phyloP scores from a whole-genome alignment of 352 stramenopile species.

The Phytophthora agathidicida region DNA sequence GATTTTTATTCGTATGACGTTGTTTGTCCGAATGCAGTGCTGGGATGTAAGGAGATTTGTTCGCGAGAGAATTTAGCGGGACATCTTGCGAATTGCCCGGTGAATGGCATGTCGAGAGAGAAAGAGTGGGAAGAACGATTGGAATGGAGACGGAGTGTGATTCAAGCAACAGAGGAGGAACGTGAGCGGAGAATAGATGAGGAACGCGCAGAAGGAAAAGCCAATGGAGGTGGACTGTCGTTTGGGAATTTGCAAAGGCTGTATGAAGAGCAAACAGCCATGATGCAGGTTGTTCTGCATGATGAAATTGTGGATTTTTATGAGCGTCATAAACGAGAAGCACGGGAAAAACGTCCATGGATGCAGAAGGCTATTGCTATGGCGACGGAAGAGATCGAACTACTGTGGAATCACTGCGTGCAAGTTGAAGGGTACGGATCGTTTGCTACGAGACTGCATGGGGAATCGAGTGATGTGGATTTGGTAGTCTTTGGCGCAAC shows the following conservation, averaged over 20 bases:
- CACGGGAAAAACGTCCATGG: conserved; percentile 34
- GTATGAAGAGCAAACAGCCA: conserved; percentile 80
- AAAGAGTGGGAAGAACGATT: conserved; percentile 82
- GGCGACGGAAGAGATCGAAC: conserved; percentile 49
- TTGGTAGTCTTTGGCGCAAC: conserved; percentile 79
- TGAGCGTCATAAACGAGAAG: conserved; percentile 48
- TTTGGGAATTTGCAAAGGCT: conserved; percentile 76
- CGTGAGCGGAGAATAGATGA: conserved; percentile 75
- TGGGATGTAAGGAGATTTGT: conserved; percentile 84
- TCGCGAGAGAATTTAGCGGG: conserved; percentile 68
- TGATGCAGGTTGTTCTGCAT: conserved; percentile 81
- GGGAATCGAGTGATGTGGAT: conserved; percentile 75
- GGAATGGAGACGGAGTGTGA: conserved; percentile 67
- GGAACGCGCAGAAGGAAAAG: conserved; percentile 33
- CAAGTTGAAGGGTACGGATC: conserved; percentile 79
- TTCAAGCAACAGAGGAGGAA: conserved; percentile 78
- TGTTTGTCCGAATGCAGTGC: conserved; percentile 82
- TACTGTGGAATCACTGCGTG: conserved; percentile 50
- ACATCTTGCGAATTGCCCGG: conserved; percentile 68
- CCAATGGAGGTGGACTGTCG: conserved; percentile 41
- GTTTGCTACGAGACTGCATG: conserved; percentile 73
- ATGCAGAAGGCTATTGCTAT: conserved; percentile 63
- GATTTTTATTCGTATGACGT: conserved; percentile 87
- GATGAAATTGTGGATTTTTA: conserved; percentile 78
- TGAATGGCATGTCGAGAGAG: conserved; percentile 74